Percentiles rank a stretch among this genome's conserved stretches.
Conservation (phyloP, 495 filamentous ascomycete species). For the Astrocystis sublimbata region DNA sequence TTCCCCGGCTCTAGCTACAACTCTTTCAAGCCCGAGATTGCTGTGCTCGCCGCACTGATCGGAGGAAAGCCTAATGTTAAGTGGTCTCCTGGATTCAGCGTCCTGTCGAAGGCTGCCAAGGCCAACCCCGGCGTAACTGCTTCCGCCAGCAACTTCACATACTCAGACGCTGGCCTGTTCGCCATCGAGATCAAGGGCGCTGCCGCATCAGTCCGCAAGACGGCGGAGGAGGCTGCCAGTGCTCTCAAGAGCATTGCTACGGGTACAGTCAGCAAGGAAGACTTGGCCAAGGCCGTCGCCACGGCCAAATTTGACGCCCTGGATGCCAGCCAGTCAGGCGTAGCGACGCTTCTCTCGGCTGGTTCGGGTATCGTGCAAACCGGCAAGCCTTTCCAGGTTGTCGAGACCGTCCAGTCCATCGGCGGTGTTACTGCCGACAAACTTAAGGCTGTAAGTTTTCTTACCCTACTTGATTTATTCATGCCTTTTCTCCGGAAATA, state of each 20-base stretch:
- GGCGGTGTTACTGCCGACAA: constrained; percentile 78
- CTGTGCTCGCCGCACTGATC: constrained; percentile 85
- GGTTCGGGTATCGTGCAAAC: constrained; percentile 65
- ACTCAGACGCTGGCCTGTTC: constrained; percentile 93
- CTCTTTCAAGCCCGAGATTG: constrained; percentile 83
- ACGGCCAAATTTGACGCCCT: constrained; percentile 92
- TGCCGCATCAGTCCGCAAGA: constrained; percentile 62
- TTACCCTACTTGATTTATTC: background rate
- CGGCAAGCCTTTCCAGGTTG: constrained; percentile 82
- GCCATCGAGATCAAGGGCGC: constrained; percentile 74
- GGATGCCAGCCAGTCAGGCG: constrained; percentile 76
- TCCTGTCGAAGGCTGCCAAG: constrained; percentile 76
- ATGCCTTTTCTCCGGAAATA: background rate
- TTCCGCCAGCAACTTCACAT: constrained; percentile 72
- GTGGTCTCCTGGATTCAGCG: constrained; percentile 90
- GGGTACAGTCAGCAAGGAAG: constrained; percentile 75
- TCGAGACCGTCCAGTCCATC: constrained; percentile 75
- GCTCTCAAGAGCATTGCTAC: constrained; percentile 75
- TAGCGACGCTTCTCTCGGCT: constrained; percentile 48
- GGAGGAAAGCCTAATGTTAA: constrained; percentile 91
- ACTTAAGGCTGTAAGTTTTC: constrained; percentile 77
- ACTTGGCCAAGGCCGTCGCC: constrained; percentile 86
- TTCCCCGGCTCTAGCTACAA: constrained; percentile 85
- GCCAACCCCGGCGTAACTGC: constrained; percentile 64
- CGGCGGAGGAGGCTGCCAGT: constrained; percentile 67